Percentiles rank a stretch among this genome's conserved stretches.
Evolutionary conservation across 805 yeast genomes (phyloP).

Genomic region (Ogataea salicorniae): DNA sequence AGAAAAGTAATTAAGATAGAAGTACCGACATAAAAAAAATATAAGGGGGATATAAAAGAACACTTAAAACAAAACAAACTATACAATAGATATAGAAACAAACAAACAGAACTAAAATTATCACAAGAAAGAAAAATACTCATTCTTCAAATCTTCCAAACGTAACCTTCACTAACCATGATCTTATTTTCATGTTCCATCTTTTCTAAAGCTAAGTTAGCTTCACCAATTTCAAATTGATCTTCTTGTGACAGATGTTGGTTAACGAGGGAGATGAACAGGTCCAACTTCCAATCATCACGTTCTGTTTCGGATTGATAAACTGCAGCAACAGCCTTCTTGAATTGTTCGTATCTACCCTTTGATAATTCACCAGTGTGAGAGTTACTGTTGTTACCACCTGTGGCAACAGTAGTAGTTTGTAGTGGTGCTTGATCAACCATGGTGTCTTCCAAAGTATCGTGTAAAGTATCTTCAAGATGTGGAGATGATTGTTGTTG

Average conservation of each 20-base stretch:
- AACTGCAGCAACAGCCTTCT: constrained; percentile 41
- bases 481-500: not conserved
- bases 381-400: constrained; percentile 11
- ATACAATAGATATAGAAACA: not conserved
- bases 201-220: constrained; percentile 37
- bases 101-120: constrained; percentile 1
- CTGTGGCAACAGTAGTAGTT: constrained; percentile 12
- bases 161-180: constrained; percentile 43
- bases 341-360: constrained; percentile 43
- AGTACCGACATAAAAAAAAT: not conserved
- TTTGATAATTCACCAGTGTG: constrained; percentile 40
- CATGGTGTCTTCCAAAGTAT: constrained; percentile 1
- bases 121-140: not conserved
- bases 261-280: constrained; percentile 22
- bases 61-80: not conserved
- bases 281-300: constrained; percentile 30
- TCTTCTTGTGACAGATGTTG: constrained; percentile 38
- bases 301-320: constrained; percentile 33
- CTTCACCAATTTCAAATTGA: constrained; percentile 40
- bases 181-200: constrained; percentile 41
- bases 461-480: constrained; percentile 1
- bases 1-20: not conserved
- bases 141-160: constrained; percentile 37
- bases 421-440: constrained; percentile 8
- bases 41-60: not conserved